Percentiles rank a stretch among this genome's conserved stretches.
phyloP scores from a whole-genome alignment of 1,284 basidiomycete genomes.

The Kwoniella shivajii region DNA sequence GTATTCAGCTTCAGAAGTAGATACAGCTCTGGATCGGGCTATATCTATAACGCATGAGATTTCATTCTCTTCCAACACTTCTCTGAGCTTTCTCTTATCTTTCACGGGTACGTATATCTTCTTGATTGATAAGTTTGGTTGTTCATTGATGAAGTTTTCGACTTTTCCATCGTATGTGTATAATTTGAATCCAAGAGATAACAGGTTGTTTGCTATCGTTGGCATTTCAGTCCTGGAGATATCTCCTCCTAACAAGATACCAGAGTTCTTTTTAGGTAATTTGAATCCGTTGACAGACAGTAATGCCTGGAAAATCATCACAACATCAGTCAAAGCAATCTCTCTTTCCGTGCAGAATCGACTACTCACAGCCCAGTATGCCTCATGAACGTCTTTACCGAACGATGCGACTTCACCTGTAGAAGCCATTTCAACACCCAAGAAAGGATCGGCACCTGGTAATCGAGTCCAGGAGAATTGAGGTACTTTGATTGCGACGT shows the following conservation, averaged over 20 bases:
- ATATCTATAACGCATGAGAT: slow-evolving; percentile 96
- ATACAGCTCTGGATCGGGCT: slow-evolving; percentile 74
- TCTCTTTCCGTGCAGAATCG: slow-evolving; percentile 57
- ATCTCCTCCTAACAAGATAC: slow-evolving; percentile 68
- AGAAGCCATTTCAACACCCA: slow-evolving; percentile 98
- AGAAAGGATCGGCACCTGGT: slow-evolving; percentile 84
- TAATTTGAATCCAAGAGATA: slow-evolving; percentile 98
- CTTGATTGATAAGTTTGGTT: slow-evolving; percentile 74
- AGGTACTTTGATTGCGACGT: slow-evolving; percentile 95
- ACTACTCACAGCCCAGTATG: slow-evolving; percentile 82
- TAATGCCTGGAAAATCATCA: slow-evolving; percentile 70
- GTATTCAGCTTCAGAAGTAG: slow-evolving; percentile 90
- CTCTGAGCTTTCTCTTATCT: slow-evolving; percentile 93
- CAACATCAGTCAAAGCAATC: slow-evolving; percentile 65
- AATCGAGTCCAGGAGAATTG: slow-evolving; percentile 99
- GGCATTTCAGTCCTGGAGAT: slow-evolving; percentile 78
- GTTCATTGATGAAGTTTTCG: slow-evolving; percentile 78
- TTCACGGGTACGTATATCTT: slow-evolving; percentile 95
- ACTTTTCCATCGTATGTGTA: slow-evolving; percentile 72
- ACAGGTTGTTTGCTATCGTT: slow-evolving; percentile 80
- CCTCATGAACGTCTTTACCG: slow-evolving; percentile 90
- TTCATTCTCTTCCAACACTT: slow-evolving; percentile 80
- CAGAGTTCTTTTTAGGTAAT: slow-evolving; percentile 65
- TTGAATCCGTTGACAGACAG: slow-evolving; percentile 69
- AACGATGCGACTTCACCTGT: slow-evolving; percentile 99